These are phyloP conservation scores for Tuctoria greenei DNA, from an alignment of 176 grass and related monocot genomes.

Conservation along the genomic window DNA sequence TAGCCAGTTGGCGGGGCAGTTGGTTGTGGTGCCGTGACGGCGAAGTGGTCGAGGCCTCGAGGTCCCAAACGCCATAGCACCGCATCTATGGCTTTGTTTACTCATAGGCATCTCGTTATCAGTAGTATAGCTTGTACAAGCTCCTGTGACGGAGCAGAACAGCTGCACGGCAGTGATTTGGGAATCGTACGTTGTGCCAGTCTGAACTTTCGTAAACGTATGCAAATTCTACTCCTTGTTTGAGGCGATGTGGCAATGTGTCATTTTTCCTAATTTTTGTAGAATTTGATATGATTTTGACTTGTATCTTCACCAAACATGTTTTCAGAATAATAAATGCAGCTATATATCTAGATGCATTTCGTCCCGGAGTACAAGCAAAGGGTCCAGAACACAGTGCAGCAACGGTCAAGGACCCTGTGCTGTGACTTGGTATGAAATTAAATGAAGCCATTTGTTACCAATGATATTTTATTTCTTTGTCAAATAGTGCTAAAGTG, in stretches of 20 bases:
- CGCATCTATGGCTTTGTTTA: neutral
- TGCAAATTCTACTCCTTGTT: neutral
- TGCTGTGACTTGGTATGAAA: neutral
- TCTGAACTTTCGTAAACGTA: neutral
- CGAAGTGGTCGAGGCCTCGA: constrained; percentile 23
- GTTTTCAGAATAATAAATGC: neutral
- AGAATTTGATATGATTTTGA: neutral
- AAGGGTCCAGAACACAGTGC: neutral
- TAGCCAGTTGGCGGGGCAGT: constrained; percentile 28
- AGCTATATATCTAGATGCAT: neutral
- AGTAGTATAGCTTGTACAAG: neutral
- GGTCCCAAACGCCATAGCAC: neutral
- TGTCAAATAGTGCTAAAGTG: neutral
- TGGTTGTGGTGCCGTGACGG: constrained; percentile 38
- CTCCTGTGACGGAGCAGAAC: neutral
- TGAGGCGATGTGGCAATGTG: neutral
- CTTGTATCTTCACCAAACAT: neutral
- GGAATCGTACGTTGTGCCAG: neutral
- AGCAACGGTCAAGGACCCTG: neutral
- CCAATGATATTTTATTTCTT: neutral
- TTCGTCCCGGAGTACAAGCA: neutral
- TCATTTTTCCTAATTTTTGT: too few species aligned
- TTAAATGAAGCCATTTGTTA: neutral
- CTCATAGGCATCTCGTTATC: constrained; percentile 4
- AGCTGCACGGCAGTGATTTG: neutral